Base-by-base conservation (phyloP, 2,329 filamentous ascomycete genomes). In the Sclerotinia sclerotiorum region DNA sequence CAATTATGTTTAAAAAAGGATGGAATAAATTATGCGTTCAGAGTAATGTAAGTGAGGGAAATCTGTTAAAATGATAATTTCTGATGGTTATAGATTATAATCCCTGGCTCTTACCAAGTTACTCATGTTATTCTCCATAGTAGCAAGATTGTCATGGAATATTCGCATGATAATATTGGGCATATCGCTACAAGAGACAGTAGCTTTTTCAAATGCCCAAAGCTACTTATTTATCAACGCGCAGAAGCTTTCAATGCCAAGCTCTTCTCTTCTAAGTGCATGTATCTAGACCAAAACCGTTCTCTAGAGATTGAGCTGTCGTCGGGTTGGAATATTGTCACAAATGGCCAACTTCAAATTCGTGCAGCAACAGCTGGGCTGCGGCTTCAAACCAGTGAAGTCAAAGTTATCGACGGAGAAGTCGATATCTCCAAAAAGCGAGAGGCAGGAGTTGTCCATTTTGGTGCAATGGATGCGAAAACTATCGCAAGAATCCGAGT, bases 231-330 rank as follows among this genome's bases (percentile, higher is more conserved):
- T 39, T 97, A 92, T 76, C 91, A 93, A 44, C 86, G 88, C 21
- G 79, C 84, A 1, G 83, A 88, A 57, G 86, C 90, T 0, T 85
- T 97, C 5, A 86, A 92, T 69, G 86, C 91, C 2, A 85, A 84
- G 61, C 81, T 96, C 10, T 83, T 82, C 54, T 83, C 91, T 0
- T 88, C 91, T 0, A 90, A 86, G 70, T 82, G 88, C 56, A 89
- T 96, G 32, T 88, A 94, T 70, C 86, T 99, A 6, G 92, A 96
- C 76, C 89, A 89, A 72, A 88, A 89, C 74, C 91, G 91, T 68
- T 88, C 87, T 0, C 82, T 98, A 0, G 91, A 97, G 69, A 81
- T 99, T 27, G 84, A 88, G 63, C 79, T 97, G 17, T 81, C 82
- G 15, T 88, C 89, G 15, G 94, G 93, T 1, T 90, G 90, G 85